A percentile compares a stretch with the other conserved stretches of the same genome.
Evolutionary conservation across 805 yeast genomes (phyloP).

Genomic region (Teunomyces tritomae): DNA sequence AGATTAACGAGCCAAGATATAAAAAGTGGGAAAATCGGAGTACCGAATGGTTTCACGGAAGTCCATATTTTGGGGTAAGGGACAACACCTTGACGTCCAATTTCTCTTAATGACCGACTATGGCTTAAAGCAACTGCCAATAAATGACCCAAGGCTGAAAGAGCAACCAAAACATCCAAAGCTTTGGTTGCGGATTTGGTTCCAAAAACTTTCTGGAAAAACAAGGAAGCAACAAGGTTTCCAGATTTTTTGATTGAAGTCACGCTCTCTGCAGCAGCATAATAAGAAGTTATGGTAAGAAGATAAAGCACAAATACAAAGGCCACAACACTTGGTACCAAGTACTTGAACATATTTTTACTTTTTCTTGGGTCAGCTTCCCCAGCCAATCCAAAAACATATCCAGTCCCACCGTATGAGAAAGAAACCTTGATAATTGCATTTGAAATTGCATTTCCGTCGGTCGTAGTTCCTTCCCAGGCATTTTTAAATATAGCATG

Average conservation of each 20-base stretch:
- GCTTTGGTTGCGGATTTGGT: conserved; percentile 23
- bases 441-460: conserved; percentile 41
- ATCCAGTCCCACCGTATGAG: conserved; percentile 40
- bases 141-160: conserved; percentile 32
- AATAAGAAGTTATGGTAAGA: conserved; percentile 30
- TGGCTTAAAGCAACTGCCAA: conserved; percentile 27
- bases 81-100: conserved; percentile 34
- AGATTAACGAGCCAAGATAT: conserved; percentile 24
- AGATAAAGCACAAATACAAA: conserved; percentile 31
- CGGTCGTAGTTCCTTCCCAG: conserved; percentile 39
- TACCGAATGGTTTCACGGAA: conserved; percentile 29
- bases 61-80: conserved; percentile 29
- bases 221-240: conserved; percentile 27
- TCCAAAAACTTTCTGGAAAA: conserved; percentile 31
- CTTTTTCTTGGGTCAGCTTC: conserved; percentile 26
- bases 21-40: conserved; percentile 26
- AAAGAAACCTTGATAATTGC: conserved; percentile 46
- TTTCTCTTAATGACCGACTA: conserved; percentile 30
- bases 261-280: conserved; percentile 22
- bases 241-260: conserved; percentile 27
- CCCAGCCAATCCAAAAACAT: conserved; percentile 38
- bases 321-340: conserved; percentile 30
- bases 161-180: conserved; percentile 25
- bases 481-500: conserved; percentile 33
- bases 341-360: conserved; percentile 22